These are phyloP conservation scores for Leucocoprinus sp. DNA, from an alignment of 768 basidiomycete genomes.

Conservation along the genomic window DNA sequence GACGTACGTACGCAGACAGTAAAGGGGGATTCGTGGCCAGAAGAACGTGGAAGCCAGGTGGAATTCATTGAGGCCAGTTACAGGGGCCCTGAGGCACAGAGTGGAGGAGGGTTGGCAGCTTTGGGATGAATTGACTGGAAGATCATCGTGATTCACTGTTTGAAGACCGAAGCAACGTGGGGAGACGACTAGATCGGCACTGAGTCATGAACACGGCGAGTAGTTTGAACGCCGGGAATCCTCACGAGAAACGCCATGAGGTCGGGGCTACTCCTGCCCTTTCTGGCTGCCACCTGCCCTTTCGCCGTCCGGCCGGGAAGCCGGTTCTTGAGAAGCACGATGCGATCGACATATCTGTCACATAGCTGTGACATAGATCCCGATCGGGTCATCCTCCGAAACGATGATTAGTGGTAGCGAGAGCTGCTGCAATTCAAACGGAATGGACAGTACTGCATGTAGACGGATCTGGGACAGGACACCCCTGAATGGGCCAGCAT, in stretches of 20 bases:
- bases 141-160: conserved; percentile 12
- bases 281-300: conserved; percentile 7
- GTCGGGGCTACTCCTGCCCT: conserved; percentile 7
- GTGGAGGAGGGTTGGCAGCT: not conserved
- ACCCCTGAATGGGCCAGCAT: not conserved
- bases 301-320: conserved; percentile 10
- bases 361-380: conserved; percentile 5
- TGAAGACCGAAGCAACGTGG: conserved; percentile 15
- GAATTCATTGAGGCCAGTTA: conserved; percentile 3
- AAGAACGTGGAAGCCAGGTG: conserved; percentile 2
- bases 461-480: not conserved
- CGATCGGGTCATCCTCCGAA: conserved; percentile 5
- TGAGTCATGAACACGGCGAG: conserved; percentile 12
- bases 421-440: not conserved
- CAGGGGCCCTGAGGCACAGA: not conserved
- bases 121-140: not conserved
- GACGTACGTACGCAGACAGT: conserved; percentile 3
- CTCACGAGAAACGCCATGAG: not conserved
- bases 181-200: conserved; percentile 19
- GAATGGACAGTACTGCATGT: not conserved
- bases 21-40: not conserved
- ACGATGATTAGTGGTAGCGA: not conserved
- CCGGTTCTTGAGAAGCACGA: conserved; percentile 1
- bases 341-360: conserved; percentile 10
- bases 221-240: conserved; percentile 10